Conservation (phyloP, 1,284 basidiomycete species). For the Ustilago crameri region DNA sequence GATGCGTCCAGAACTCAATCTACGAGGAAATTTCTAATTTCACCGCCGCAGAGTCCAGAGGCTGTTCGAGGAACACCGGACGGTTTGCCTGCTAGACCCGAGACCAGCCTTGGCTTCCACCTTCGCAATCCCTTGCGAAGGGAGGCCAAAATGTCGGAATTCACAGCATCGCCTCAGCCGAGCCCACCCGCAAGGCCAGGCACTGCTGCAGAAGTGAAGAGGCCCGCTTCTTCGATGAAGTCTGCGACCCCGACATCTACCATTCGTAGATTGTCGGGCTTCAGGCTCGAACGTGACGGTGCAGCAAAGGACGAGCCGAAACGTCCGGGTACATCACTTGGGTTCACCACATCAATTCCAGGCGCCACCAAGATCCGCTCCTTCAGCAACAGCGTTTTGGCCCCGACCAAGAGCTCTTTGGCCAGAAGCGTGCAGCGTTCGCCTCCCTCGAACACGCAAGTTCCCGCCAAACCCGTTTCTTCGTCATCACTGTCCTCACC, state of each 20-base stretch:
- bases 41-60: conserved; percentile 14
- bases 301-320: neutral
- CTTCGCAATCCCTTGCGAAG: conserved; percentile 32
- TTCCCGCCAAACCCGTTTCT: conserved; percentile 9
- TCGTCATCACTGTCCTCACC: conserved; percentile 13
- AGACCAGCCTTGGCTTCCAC: conserved; percentile 35
- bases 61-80: neutral
- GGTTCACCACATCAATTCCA: conserved; percentile 6
- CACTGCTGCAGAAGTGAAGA: neutral
- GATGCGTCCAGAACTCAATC: conserved; percentile 13
- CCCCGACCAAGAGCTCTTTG: conserved; percentile 36
- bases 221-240: conserved; percentile 2
- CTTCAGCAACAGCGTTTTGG: conserved; percentile 31
- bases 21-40: neutral
- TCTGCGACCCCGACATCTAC: conserved; percentile 13
- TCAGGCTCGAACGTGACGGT: conserved; percentile 11
- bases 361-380: conserved; percentile 1
- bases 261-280: conserved; percentile 26
- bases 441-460: conserved; percentile 7
- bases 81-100: conserved; percentile 19
- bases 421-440: conserved; percentile 28
- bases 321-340: conserved; percentile 32
- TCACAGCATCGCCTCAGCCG: neutral
- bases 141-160: conserved; percentile 19
- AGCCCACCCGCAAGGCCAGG: neutral